Evolutionary conservation across 331 rosid genomes (phyloP).

Genomic region (Pyracantha coccinea): DNA sequence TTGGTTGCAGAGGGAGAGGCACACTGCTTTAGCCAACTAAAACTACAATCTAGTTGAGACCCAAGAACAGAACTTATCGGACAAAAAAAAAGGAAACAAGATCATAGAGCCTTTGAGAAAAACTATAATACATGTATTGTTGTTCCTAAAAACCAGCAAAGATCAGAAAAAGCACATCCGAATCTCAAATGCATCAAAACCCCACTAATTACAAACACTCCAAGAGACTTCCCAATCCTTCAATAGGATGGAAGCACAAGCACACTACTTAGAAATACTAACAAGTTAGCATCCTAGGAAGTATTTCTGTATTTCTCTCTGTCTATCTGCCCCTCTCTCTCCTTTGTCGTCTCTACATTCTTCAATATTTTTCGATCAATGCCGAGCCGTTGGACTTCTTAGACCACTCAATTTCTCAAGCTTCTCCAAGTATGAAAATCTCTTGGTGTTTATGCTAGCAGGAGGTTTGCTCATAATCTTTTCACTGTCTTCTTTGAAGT

Average conservation of each 20-base stretch:
- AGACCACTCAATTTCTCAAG: constrained; percentile 58
- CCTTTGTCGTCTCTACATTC: neutral
- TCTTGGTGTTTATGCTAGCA: constrained; percentile 31
- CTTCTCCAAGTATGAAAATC: constrained; percentile 55
- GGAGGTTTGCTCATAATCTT: constrained; percentile 30
- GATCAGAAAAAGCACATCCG: constrained; percentile 2
- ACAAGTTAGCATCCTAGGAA: neutral
- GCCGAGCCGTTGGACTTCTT: constrained; percentile 68
- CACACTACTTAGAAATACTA: constrained; percentile 3
- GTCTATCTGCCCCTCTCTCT: constrained; percentile 11
- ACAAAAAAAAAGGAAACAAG: neutral
- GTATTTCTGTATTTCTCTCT: neutral
- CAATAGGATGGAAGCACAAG: constrained; percentile 31
- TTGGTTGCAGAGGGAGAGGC: neutral
- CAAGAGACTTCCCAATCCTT: constrained; percentile 24
- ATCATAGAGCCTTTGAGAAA: neutral
- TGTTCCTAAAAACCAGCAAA: constrained; percentile 10
- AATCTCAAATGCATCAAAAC: constrained; percentile 9
- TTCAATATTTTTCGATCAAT: constrained; percentile 15
- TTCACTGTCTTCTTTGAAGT: constrained; percentile 27
- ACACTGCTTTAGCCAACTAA: neutral
- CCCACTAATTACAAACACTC: constrained; percentile 2
- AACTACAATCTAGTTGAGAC: neutral
- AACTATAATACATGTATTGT: neutral
- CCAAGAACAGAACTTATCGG: neutral